Percentiles rank a stretch among this genome's conserved stretches.
Conservation (phyloP, 2,329 filamentous ascomycete species). For the Akanthomyces dipterigenus region DNA sequence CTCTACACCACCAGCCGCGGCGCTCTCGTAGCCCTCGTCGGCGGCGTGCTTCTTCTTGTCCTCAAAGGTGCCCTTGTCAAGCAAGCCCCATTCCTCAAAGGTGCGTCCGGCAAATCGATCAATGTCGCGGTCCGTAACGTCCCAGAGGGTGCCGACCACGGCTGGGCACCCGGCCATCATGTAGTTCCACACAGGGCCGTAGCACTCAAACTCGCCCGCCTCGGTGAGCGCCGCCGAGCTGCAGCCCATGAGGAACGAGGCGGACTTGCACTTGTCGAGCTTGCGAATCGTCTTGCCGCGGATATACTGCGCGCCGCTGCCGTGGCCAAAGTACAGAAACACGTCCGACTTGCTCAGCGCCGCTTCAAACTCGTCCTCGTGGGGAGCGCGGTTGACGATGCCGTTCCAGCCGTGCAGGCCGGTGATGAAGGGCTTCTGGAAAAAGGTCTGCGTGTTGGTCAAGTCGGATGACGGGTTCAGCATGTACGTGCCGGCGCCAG, state of each 20-base stretch:
- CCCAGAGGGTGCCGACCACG: constrained; percentile 90
- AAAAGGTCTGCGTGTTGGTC: constrained; percentile 67
- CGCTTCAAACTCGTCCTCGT: constrained; percentile 68
- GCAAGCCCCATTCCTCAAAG: constrained; percentile 82
- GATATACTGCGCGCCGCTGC: constrained; percentile 90
- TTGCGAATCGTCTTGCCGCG: constrained; percentile 74
- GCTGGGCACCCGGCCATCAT: constrained; percentile 82
- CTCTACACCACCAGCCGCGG: constrained; percentile 20
- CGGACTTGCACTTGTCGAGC: constrained; percentile 66
- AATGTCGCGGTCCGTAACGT: constrained; percentile 96
- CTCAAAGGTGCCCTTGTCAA: constrained; percentile 41
- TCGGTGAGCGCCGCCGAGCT: constrained; percentile 73
- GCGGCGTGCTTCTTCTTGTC: constrained; percentile 24
- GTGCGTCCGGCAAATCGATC: constrained; percentile 78
- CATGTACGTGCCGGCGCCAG: constrained; percentile 62
- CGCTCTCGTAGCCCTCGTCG: constrained; percentile 16
- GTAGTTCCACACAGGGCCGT: constrained; percentile 86
- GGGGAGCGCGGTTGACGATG: constrained; percentile 62
- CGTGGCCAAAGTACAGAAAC: constrained; percentile 92
- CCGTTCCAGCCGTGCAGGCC: constrained; percentile 61
- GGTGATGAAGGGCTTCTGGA: constrained; percentile 54
- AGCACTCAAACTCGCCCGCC: constrained; percentile 82
- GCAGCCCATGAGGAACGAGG: constrained; percentile 89
- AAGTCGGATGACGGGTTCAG: constrained; percentile 87
- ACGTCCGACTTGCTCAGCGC: constrained; percentile 62